phyloP scores from a whole-genome alignment of 805 yeast species.

The Metschnikowia continentalis region DNA sequence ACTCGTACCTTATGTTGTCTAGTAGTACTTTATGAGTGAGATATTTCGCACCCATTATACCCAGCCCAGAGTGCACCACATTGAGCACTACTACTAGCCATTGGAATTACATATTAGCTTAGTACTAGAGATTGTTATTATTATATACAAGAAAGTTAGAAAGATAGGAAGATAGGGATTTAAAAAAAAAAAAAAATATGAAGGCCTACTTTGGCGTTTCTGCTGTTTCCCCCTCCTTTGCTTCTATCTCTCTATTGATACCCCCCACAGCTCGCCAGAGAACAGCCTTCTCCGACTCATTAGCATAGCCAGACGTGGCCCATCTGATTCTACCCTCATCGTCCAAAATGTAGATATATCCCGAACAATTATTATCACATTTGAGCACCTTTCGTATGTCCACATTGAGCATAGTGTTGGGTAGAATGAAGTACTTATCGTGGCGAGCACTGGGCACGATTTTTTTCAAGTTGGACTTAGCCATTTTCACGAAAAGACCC shows the following conservation, averaged over 20 bases:
- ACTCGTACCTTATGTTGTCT: no score
- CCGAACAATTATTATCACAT: conserved; percentile 74
- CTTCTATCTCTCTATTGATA: conserved; percentile 43
- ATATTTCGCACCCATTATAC: no score
- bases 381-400: conserved; percentile 54
- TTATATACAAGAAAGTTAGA: no score
- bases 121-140: no score
- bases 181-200: no score
- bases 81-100: no score
- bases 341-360: conserved; percentile 80
- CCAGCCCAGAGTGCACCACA: no score
- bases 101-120: no score
- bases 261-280: conserved; percentile 67
- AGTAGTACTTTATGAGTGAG: no score
- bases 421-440: conserved; percentile 57
- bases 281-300: conserved; percentile 56
- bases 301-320: conserved; percentile 85
- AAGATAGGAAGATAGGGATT: no score
- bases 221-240: neutral
- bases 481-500: conserved; percentile 50
- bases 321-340: conserved; percentile 72
- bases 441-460: conserved; percentile 47
- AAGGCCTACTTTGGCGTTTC: neutral
- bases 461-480: conserved; percentile 41
- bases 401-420: conserved; percentile 55